Evolutionary conservation across 2,329 filamentous ascomycete species (phyloP).

Genomic region (Coniochaeta ligniaria): DNA sequence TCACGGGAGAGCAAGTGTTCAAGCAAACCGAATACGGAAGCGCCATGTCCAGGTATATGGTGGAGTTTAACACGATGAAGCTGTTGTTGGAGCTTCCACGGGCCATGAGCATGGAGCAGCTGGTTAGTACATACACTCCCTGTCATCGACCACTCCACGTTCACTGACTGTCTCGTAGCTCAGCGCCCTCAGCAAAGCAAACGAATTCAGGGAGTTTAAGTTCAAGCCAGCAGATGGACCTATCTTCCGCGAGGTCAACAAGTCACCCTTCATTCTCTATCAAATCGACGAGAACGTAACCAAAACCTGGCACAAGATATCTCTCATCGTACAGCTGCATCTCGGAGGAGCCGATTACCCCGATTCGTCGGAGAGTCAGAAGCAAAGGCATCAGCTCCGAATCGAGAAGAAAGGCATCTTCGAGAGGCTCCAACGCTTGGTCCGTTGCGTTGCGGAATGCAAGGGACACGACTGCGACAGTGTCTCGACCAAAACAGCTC

Average conservation of each 20-base stretch:
- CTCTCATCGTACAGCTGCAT: conserved; percentile 68
- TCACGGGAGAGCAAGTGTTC: conserved; percentile 42
- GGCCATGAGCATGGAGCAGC: conserved; percentile 55
- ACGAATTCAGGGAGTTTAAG: conserved; percentile 66
- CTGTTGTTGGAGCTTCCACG: conserved; percentile 54
- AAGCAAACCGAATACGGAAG: conserved; percentile 65
- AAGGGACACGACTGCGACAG: conserved; percentile 55
- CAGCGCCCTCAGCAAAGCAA: conserved; percentile 56
- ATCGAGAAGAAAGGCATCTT: conserved; percentile 60
- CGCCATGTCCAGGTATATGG: conserved; percentile 77
- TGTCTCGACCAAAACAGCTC: conserved; percentile 55
- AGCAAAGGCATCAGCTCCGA: conserved; percentile 44
- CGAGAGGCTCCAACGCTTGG: conserved; percentile 59
- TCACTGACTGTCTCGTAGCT: conserved; percentile 39
- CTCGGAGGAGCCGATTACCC: conserved; percentile 61
- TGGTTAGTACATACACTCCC: conserved; percentile 43
- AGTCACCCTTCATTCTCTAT: conserved; percentile 59
- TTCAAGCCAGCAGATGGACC: conserved; percentile 64
- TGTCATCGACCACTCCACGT: neutral
- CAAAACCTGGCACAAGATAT: conserved; percentile 65
- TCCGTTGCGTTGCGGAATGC: conserved; percentile 72
- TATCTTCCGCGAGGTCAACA: conserved; percentile 66
- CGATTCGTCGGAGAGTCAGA: conserved; percentile 40
- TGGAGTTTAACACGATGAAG: conserved; percentile 76
- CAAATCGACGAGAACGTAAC: conserved; percentile 62